These are phyloP conservation scores for Kodamaea laetipori DNA, from an alignment of 805 yeast genomes.

Conservation along the genomic window DNA sequence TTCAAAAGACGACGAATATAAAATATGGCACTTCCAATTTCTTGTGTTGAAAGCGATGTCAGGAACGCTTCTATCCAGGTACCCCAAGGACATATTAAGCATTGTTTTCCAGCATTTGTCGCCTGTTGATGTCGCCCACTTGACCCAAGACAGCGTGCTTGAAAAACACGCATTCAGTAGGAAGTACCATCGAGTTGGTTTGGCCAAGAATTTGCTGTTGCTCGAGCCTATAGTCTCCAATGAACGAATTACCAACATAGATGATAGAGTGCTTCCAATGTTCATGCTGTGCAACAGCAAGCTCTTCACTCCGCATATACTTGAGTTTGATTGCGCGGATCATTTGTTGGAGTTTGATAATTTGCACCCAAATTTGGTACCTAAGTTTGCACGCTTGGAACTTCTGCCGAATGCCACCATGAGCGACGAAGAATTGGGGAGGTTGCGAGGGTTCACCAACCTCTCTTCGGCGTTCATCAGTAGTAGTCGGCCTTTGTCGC, in stretches of 20 bases:
- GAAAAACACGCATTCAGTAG: constrained; percentile 1
- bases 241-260: background rate
- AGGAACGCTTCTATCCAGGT: background rate
- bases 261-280: background rate
- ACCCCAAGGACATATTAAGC: constrained; percentile 1
- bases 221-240: background rate
- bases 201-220: background rate
- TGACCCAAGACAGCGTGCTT: constrained; percentile 1
- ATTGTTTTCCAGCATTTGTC: background rate
- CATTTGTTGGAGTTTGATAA: constrained; percentile 2
- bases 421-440: background rate
- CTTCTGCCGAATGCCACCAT: background rate
- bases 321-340: background rate
- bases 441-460: background rate
- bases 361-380: constrained; percentile 2
- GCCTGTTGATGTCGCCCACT: background rate
- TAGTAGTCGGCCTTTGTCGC: constrained; percentile 1
- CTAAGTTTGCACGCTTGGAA: background rate
- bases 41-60: background rate
- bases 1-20: no score
- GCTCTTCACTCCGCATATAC: background rate
- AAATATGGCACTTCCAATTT: background rate
- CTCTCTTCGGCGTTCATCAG: background rate
- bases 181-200: background rate
- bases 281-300: constrained; percentile 1